A percentile compares a stretch with the other conserved stretches of the same genome.
Conservation (phyloP, 768 basidiomycete species). For the Trametes cingulata region DNA sequence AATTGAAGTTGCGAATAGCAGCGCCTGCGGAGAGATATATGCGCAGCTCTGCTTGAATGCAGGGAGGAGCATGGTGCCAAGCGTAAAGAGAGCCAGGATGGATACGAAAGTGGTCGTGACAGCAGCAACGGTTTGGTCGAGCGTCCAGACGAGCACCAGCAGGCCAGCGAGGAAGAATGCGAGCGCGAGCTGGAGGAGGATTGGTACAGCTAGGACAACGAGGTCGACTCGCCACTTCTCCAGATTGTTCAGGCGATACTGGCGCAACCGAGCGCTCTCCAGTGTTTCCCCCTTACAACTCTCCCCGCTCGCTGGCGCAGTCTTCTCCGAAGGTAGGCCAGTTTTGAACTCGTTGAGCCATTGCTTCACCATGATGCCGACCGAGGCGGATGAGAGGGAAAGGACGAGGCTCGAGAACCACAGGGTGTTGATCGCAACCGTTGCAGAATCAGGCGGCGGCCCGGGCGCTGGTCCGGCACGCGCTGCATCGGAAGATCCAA, state of each 20-base stretch:
- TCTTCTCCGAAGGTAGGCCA: neutral
- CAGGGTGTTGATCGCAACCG: conserved; percentile 22
- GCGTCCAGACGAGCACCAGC: conserved; percentile 14
- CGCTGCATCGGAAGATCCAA: neutral
- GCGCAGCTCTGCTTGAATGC: neutral
- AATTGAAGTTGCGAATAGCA: neutral
- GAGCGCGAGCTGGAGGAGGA: conserved; percentile 22
- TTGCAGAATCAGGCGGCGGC: neutral
- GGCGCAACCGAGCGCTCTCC: conserved; percentile 14
- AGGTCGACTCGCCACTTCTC: conserved; percentile 17
- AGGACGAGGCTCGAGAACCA: conserved; percentile 30
- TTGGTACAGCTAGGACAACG: conserved; percentile 18
- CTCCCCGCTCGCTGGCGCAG: neutral
- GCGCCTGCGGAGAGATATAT: conserved; percentile 1
- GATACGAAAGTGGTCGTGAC: neutral
- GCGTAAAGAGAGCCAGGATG: neutral
- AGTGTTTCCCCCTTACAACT: neutral
- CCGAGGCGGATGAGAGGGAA: conserved; percentile 26
- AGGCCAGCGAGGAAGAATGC: conserved; percentile 25
- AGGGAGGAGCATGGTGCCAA: neutral
- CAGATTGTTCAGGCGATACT: conserved; percentile 22
- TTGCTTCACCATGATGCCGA: conserved; percentile 31
- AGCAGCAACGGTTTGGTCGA: conserved; percentile 15
- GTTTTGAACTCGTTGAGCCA: conserved; percentile 24
- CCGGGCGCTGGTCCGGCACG: neutral